phyloP scores from a whole-genome alignment of 352 stramenopile species.

The Sclerospora graminicola region DNA sequence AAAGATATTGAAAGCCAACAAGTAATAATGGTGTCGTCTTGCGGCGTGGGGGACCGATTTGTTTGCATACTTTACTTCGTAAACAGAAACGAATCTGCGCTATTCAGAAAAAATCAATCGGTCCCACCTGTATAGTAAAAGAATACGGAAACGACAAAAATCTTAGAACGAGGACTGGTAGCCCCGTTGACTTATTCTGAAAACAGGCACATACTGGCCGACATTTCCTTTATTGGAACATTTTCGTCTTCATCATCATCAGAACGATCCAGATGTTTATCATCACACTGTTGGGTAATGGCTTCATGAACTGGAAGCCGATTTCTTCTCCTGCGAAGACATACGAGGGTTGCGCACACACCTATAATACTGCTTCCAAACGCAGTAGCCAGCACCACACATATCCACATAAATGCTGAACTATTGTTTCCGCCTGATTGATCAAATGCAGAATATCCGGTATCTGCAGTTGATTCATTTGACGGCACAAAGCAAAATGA shows the following conservation, averaged over 20 bases:
- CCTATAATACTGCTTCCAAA: conserved; percentile 36
- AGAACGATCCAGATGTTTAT: conserved; percentile 29
- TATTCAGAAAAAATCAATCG: no score
- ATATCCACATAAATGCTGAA: conserved; percentile 35
- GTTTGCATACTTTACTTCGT: no score
- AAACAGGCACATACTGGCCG: conserved; percentile 2
- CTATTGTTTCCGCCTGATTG: conserved; percentile 4
- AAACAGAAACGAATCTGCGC: no score
- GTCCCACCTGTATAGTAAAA: no score
- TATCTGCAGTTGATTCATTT: conserved; percentile 5
- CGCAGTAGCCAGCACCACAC: conserved; percentile 34
- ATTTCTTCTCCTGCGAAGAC: conserved; percentile 27
- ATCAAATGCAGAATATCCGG: conserved; percentile 5
- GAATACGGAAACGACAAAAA: no score
- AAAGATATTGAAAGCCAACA: no score
- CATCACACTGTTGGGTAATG: conserved; percentile 52
- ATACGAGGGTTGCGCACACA: conserved; percentile 42
- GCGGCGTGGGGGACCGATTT: no score
- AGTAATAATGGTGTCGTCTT: no score
- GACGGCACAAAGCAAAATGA: conserved; percentile 26
- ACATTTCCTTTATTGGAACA: conserved; percentile 9
- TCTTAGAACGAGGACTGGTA: conserved; percentile 10
- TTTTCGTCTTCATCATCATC: conserved; percentile 14
- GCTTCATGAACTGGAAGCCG: conserved; percentile 29
- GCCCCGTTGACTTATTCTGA: conserved; percentile 14